Percentiles rank a stretch among this genome's conserved stretches.
phyloP scores from a whole-genome alignment of 2,329 filamentous ascomycete species.

The Epichloe coenophiala region DNA sequence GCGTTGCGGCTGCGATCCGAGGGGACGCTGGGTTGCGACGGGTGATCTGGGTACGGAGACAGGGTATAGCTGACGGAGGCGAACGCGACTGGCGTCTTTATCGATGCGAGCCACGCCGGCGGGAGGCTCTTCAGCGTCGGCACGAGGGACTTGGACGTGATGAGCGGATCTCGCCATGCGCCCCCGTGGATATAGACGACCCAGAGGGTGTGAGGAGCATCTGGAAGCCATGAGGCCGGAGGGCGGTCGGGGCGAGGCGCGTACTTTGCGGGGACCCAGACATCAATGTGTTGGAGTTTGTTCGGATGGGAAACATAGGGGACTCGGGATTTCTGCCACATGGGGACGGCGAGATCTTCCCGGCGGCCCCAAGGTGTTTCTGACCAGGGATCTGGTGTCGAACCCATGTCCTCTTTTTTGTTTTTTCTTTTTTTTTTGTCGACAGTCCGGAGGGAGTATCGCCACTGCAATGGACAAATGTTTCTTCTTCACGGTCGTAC shows the following conservation, averaged over 20 bases:
- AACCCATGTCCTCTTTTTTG: neutral
- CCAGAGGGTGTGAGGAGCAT: slow-evolving; percentile 5
- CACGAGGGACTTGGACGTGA: slow-evolving; percentile 6
- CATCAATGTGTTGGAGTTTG: slow-evolving; percentile 4
- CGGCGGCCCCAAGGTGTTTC: neutral
- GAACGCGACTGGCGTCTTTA: slow-evolving; percentile 3
- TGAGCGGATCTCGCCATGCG: slow-evolving; percentile 14
- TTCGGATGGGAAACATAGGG: slow-evolving; percentile 2
- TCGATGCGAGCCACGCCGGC: neutral
- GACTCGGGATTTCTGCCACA: slow-evolving; percentile 6
- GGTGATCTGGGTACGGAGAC: slow-evolving; percentile 4
- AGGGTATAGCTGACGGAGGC: slow-evolving; percentile 6
- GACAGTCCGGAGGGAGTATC: no score
- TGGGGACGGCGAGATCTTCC: slow-evolving; percentile 2
- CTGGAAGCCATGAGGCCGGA: slow-evolving; percentile 3
- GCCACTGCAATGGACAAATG: no score
- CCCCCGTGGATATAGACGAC: slow-evolving; percentile 15
- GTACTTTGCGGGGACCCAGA: slow-evolving; percentile 3
- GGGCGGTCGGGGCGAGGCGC: neutral
- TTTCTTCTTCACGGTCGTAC: no score
- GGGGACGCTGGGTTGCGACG: slow-evolving; percentile 2
- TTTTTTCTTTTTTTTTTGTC: no score
- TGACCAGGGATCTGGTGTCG: slow-evolving; percentile 1
- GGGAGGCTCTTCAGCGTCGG: slow-evolving; percentile 3
- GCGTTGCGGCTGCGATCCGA: slow-evolving; percentile 22